Evolutionary conservation across 257 asterid species (phyloP), one percentile per base, ranked within the genome.

Genomic region (Solanum piurae): DNA sequence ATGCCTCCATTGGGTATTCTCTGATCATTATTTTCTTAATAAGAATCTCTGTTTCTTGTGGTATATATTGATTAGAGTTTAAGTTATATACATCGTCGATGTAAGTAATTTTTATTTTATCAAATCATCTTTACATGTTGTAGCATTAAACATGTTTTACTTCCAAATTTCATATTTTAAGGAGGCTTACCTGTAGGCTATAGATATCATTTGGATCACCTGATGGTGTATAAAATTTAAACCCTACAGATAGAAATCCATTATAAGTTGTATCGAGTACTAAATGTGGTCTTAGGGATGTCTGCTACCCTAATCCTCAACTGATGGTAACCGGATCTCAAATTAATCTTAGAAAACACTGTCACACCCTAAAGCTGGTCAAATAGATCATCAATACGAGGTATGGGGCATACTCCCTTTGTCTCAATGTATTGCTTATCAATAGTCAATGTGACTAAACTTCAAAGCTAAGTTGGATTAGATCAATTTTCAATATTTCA

Each of bases 31-130:
- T 9, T 40, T 44, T 66, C 27, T 2, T 6, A n/a, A 16, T 14
- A 44, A 29, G 5, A 79, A 44, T 79, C 3, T 79, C 2, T 25
- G n/a, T 44, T 25, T 44, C 16, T 79, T 14, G 37, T 44, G 27
- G 66, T 14, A 42, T 71, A 71, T 71, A 71, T 9, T 71, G 42
- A 71, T 14, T 13, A 16, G 25, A 69, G n/a, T 71, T 31, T 33
- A 8, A 71, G 77, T 71, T 3, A 71, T 71, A 71, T 31, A 16
- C 1, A 31, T 16, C 0, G 0, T 71, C 0, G 13, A 0, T 71
- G 13, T 31, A 69, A 3, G 9, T 69, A 69, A 13, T 31, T 14
- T 66, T 66, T 66, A 66, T 27, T 9, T 64, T 64, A 66, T 25
- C 9, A 0, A 0, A 66, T 66, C 34, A 25, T 25, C 12, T 64